Evolutionary conservation across 169 alveolate species (phyloP), one percentile per base, ranked within the genome.

Genomic region (Cystoisospora suis): DNA sequence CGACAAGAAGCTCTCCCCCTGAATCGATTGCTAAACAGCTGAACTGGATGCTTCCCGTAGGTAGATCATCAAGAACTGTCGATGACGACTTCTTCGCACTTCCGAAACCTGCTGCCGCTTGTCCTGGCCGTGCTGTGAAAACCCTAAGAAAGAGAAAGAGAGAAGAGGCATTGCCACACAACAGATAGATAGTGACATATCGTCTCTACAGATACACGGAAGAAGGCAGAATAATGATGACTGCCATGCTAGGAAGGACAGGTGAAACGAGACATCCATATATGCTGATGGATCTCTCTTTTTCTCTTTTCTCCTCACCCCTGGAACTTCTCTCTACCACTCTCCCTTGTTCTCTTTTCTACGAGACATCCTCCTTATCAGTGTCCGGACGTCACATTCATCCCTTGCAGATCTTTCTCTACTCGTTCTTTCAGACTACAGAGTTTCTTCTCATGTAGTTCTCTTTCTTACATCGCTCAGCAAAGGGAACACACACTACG

Each of bases 1-100:
- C 99, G 27, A 98, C 98, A 0, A 98, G 98, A n/a, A 99, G 92
- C 83, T 98, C 99, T 3, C 99, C 99, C 38, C 99, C 96, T 34
- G 96, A 90, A 81, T 99, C 99, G 46, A 97, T 94, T 36, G 99
- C 98, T 58, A 98, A 96, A 86, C 98, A 97, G 38, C 97, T 94
- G 94, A 98, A 98, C 95, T 98, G 99, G 23, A 97, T 97, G 69
- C 94, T 96, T 32, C 80, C 87, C 36, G 45, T 45, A 93, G 72
- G 95, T 93, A 75, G 96, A 72, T 72, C 83, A 29, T n/a, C 83
- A 17, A 72, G 83, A 2, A 34, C 20, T 36, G 86, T 93, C 79
- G 58, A 40, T 32, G 56, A 75, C 38, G 79, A 75, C 47, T n/a
- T 34, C 65, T 47, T 27, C 29, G 61, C 86, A 75, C 85, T 40